A percentile compares a stretch with the other conserved stretches of the same genome.
phyloP scores from a whole-genome alignment of 2,329 filamentous ascomycete species.

The Apiospora phragmitis region DNA sequence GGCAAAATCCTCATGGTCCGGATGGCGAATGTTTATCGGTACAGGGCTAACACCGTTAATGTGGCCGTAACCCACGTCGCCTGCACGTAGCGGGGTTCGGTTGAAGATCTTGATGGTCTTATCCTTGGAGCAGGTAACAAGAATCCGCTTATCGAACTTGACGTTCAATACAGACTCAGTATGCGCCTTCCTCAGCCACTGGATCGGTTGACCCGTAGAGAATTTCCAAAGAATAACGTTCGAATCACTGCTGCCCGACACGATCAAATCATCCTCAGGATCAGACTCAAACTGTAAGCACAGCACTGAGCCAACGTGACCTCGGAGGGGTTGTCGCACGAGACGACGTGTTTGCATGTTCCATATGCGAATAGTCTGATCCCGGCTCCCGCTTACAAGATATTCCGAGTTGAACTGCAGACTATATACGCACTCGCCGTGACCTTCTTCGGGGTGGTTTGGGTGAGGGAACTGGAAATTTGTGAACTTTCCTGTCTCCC shows the following conservation, averaged over 20 bases:
- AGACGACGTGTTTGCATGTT: constrained; percentile 79
- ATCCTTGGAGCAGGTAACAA: constrained; percentile 97
- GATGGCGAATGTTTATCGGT: constrained; percentile 51
- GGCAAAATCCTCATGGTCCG: constrained; percentile 49
- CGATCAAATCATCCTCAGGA: constrained; percentile 85
- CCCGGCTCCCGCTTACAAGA: constrained; percentile 90
- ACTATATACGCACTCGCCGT: constrained; percentile 91
- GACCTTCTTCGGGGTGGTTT: constrained; percentile 75
- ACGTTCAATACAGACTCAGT: constrained; percentile 91
- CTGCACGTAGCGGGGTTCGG: constrained; percentile 64
- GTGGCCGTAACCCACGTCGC: constrained; percentile 57
- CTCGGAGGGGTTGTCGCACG: constrained; percentile 69
- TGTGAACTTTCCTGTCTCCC: constrained; percentile 77
- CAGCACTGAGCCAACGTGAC: constrained; percentile 83
- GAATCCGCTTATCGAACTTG: constrained; percentile 84
- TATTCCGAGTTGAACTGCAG: constrained; percentile 85
- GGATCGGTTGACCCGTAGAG: constrained; percentile 81
- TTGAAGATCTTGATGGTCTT: constrained; percentile 97
- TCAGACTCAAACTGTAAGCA: constrained; percentile 94
- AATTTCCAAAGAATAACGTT: constrained; percentile 91
- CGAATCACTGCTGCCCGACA: constrained; percentile 92
- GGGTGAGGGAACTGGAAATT: constrained; percentile 94
- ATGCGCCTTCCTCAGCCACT: constrained; percentile 76
- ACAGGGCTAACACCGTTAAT: constrained; percentile 50
- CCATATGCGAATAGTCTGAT: constrained; percentile 88